A percentile compares a stretch with the other conserved stretches of the same genome.
These are phyloP conservation scores for Pythium biforme DNA, from an alignment of 352 stramenopile genomes.

Conservation along the genomic window DNA sequence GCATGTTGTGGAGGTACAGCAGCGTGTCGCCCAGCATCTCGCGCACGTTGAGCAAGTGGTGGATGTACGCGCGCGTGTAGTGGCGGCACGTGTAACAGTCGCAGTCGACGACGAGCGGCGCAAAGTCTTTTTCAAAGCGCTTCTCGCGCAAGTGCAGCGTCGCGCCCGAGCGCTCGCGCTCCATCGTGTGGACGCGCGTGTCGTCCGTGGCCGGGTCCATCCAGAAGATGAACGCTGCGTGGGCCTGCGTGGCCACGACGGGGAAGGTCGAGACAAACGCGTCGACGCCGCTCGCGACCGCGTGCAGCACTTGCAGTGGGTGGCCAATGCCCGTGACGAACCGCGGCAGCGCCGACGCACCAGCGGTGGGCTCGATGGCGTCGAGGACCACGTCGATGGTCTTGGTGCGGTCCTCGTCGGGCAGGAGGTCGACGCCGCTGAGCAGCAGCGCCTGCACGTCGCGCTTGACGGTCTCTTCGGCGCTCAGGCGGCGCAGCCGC, in stretches of 20 bases:
- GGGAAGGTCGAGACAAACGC: slow-evolving; percentile 73
- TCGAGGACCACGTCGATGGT: slow-evolving; percentile 51
- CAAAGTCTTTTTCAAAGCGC: slow-evolving; percentile 61
- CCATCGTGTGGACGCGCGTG: slow-evolving; percentile 28
- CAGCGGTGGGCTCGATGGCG: slow-evolving; percentile 26
- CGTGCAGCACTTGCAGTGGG: slow-evolving; percentile 56
- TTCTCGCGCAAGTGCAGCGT: slow-evolving; percentile 69
- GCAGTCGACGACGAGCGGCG: slow-evolving; percentile 57
- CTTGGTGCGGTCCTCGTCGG: slow-evolving; percentile 35
- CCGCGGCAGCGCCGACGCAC: slow-evolving; percentile 37
- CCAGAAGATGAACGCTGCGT: slow-evolving; percentile 64
- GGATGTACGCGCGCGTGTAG: slow-evolving; percentile 87
- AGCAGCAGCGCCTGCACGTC: slow-evolving; percentile 65
- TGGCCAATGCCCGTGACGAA: slow-evolving; percentile 67
- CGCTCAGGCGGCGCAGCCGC: slow-evolving; percentile 47
- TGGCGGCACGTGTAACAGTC: slow-evolving; percentile 73
- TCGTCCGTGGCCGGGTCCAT: slow-evolving; percentile 37
- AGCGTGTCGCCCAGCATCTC: slow-evolving; percentile 92
- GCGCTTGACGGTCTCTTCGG: slow-evolving; percentile 63
- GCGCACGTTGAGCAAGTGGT: slow-evolving; percentile 91
- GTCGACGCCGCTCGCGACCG: slow-evolving; percentile 55
- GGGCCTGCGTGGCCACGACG: slow-evolving; percentile 42
- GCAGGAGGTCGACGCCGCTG: slow-evolving; percentile 54
- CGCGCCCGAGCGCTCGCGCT: slow-evolving; percentile 37
- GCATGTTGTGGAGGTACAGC: slow-evolving; percentile 86